These are phyloP conservation scores for Mortierella sp. DNA, from an alignment of 371 early-diverging fungal species.

Conservation along the genomic window DNA sequence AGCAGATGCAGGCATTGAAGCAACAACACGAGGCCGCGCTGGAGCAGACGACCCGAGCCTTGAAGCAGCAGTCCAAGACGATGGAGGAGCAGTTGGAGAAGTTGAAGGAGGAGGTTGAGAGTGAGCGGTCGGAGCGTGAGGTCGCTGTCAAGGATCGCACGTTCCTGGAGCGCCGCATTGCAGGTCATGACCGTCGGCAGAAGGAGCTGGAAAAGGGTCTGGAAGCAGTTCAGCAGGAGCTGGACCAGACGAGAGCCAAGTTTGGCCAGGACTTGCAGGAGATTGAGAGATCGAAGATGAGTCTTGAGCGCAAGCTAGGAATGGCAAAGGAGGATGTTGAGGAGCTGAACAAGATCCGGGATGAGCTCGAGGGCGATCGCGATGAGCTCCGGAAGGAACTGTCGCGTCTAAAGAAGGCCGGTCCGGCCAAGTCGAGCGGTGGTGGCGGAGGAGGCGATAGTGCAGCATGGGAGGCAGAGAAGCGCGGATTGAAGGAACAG, in stretches of 20 bases:
- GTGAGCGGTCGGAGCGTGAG: slow-evolving; percentile 48
- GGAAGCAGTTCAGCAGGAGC: slow-evolving; percentile 32
- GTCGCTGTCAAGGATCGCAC: slow-evolving; percentile 51
- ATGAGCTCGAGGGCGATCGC: slow-evolving; percentile 50
- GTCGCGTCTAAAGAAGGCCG: slow-evolving; percentile 36
- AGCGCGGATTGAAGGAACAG: slow-evolving; percentile 22
- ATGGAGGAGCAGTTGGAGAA: slow-evolving; percentile 45
- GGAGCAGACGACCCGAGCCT: background rate
- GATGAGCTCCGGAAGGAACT: slow-evolving; percentile 57
- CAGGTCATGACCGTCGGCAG: slow-evolving; percentile 49
- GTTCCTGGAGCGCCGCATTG: slow-evolving; percentile 45
- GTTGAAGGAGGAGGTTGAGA: slow-evolving; percentile 28
- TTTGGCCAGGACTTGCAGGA: slow-evolving; percentile 49
- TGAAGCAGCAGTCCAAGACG: slow-evolving; percentile 13
- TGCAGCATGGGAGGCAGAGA: slow-evolving; percentile 49
- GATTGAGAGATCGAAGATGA: slow-evolving; percentile 38
- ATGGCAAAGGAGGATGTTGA: slow-evolving; percentile 52
- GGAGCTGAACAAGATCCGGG: slow-evolving; percentile 46
- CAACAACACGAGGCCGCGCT: slow-evolving; percentile 13
- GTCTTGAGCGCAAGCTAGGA: slow-evolving; percentile 45
- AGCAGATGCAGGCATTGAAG: background rate
- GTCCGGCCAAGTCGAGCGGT: slow-evolving; percentile 22
- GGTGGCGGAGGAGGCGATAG: slow-evolving; percentile 16
- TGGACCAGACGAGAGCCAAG: slow-evolving; percentile 48
- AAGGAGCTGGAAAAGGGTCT: slow-evolving; percentile 45